Percentiles rank a stretch among this genome's conserved stretches.
phyloP scores from a whole-genome alignment of 345 rosid genomes.

The Pugionium dolabratum region DNA sequence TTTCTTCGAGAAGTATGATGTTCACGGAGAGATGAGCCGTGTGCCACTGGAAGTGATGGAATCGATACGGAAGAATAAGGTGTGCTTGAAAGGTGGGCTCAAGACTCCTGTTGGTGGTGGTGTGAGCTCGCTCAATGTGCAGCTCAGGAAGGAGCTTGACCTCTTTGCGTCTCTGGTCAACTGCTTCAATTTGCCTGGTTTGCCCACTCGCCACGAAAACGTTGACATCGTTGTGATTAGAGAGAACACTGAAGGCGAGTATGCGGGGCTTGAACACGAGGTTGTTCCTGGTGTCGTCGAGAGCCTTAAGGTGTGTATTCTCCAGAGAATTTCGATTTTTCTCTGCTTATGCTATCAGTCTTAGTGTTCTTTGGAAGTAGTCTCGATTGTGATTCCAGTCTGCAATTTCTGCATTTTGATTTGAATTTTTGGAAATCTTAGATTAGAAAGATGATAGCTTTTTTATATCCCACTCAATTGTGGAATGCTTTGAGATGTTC shows the following conservation, averaged over 20 bases:
- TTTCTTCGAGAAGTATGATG: slow-evolving; percentile 72
- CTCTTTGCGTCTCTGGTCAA: slow-evolving; percentile 83
- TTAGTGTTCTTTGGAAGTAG: no score
- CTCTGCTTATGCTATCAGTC: no score
- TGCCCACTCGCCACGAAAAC: slow-evolving; percentile 54
- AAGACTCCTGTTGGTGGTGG: slow-evolving; percentile 93
- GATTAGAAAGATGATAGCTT: no score
- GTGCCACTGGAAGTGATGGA: slow-evolving; percentile 77
- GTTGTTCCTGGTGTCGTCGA: slow-evolving; percentile 59
- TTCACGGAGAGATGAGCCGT: slow-evolving; percentile 82
- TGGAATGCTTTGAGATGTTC: background rate
- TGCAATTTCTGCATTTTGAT: no score
- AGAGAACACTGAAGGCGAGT: slow-evolving; percentile 95
- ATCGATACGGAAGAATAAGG: slow-evolving; percentile 86
- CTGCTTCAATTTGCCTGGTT: slow-evolving; percentile 77
- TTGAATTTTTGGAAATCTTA: no score
- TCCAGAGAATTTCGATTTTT: no score
- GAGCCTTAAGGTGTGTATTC: no score
- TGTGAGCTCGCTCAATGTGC: slow-evolving; percentile 76
- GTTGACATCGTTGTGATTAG: slow-evolving; percentile 68
- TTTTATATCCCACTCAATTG: no score
- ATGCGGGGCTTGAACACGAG: slow-evolving; percentile 89
- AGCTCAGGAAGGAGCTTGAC: slow-evolving; percentile 82
- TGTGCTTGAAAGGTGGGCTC: slow-evolving; percentile 85
- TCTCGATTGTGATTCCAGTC: no score